A percentile compares a stretch with the other conserved stretches of the same genome.
These are phyloP conservation scores for Fraxinus excelsior DNA, from an alignment of 257 asterid species.

Conservation along the genomic window DNA sequence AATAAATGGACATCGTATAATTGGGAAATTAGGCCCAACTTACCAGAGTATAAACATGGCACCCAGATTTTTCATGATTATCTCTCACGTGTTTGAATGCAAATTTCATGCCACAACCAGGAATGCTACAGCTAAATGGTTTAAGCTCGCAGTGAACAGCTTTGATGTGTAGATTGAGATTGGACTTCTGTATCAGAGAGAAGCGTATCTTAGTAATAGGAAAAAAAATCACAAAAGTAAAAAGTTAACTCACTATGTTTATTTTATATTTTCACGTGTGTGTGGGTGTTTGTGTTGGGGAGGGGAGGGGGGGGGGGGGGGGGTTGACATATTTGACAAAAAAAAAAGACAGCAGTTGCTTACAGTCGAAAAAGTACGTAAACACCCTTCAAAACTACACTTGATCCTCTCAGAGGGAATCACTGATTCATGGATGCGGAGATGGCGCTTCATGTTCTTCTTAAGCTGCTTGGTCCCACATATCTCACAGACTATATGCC, in stretches of 20 bases:
- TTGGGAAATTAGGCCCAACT: conserved; percentile 20
- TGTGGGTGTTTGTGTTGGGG: too few relatives aligned
- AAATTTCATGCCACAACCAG: conserved; percentile 67
- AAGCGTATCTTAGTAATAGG: background rate
- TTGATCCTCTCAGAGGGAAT: conserved; percentile 44
- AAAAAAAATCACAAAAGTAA: background rate
- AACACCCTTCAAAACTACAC: conserved; percentile 63
- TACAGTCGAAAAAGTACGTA: conserved; percentile 65
- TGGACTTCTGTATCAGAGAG: conserved; percentile 53
- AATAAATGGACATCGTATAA: background rate
- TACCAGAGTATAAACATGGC: conserved; percentile 66
- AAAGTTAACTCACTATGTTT: background rate
- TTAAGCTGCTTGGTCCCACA: conserved; percentile 79
- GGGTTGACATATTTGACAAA: background rate
- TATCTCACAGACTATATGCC: conserved; percentile 58
- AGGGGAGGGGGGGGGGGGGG: too few relatives aligned
- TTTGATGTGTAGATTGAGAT: conserved; percentile 75
- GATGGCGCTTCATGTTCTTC: conserved; percentile 88
- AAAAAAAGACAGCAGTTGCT: conserved; percentile 6
- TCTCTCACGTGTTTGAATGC: conserved; percentile 89
- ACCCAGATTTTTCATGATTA: conserved; percentile 75
- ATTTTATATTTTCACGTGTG: too few relatives aligned
- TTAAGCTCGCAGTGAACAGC: conserved; percentile 65
- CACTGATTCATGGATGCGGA: conserved; percentile 56
- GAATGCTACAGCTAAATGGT: conserved; percentile 60